phyloP scores from a whole-genome alignment of 2,329 filamentous ascomycete genomes.

The Aspergillus chevalieri region DNA sequence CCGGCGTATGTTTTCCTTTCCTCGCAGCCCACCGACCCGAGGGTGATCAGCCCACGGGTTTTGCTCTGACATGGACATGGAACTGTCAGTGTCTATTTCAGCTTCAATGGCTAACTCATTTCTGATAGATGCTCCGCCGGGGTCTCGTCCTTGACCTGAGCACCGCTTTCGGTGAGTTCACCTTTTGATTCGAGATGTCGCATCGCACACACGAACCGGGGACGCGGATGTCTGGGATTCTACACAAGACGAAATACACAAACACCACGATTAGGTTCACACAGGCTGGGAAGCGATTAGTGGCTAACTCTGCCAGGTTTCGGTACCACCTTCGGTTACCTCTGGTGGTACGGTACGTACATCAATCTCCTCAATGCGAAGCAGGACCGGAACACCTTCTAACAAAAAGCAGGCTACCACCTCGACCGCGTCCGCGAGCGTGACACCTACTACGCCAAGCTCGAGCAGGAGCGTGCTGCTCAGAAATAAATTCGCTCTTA shows the following conservation, averaged over 20 bases:
- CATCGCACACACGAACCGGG: background rate
- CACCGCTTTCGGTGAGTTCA: slow-evolving; percentile 56
- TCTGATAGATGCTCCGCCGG: slow-evolving; percentile 57
- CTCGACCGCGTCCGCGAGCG: slow-evolving; percentile 58
- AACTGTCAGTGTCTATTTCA: background rate
- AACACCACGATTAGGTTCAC: background rate
- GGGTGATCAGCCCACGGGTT: slow-evolving; percentile 10
- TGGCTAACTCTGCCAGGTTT: slow-evolving; percentile 44
- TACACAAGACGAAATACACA: background rate
- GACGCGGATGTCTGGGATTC: background rate
- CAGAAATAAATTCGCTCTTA: slow-evolving; percentile 9
- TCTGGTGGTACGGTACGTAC: slow-evolving; percentile 61
- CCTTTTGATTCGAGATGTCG: background rate
- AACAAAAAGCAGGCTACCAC: slow-evolving; percentile 51
- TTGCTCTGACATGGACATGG: background rate
- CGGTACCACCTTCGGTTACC: slow-evolving; percentile 57
- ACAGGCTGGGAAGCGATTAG: no score
- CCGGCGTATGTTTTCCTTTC: slow-evolving; percentile 38
- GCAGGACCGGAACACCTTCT: background rate
- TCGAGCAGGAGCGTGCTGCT: slow-evolving; percentile 55
- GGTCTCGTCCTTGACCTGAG: slow-evolving; percentile 61
- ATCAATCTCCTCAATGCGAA: background rate
- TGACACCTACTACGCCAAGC: slow-evolving; percentile 58
- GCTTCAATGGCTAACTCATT: slow-evolving; percentile 8
- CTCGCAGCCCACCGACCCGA: background rate